These are phyloP conservation scores for Aspergillus felis DNA, from an alignment of 2,329 filamentous ascomycete genomes.

Conservation along the genomic window DNA sequence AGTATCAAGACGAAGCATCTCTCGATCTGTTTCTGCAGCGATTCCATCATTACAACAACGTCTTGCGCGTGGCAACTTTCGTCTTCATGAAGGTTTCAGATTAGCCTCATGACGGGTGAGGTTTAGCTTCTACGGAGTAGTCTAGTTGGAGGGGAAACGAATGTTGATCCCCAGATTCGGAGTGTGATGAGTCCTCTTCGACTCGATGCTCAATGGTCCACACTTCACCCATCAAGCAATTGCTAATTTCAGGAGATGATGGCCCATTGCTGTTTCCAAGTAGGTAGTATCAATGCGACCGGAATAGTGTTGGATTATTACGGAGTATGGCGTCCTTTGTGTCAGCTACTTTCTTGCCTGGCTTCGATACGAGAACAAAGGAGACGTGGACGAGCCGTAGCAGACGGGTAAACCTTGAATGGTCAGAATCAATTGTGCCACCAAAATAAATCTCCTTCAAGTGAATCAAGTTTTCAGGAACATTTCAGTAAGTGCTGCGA, in stretches of 20 bases:
- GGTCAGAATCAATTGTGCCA: not conserved
- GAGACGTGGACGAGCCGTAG: not conserved
- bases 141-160: not conserved
- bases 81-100: not conserved
- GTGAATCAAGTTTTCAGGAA: not conserved
- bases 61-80: not conserved
- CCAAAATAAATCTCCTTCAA: not conserved
- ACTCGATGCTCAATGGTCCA: no score
- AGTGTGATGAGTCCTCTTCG: no score
- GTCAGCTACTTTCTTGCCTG: not conserved
- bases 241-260: no score
- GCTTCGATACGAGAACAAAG: not conserved
- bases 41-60: not conserved
- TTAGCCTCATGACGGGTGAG: not conserved
- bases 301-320: not conserved
- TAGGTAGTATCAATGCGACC: not conserved
- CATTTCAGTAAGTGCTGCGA: not conserved
- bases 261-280: no score
- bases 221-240: no score
- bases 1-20: no score
- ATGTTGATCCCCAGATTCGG: not conserved
- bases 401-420: not conserved
- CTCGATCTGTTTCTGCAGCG: not conserved
- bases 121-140: not conserved
- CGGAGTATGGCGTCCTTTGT: not conserved